phyloP scores from a whole-genome alignment of 106 monocot genomes.

The Cymbidium sinense region DNA sequence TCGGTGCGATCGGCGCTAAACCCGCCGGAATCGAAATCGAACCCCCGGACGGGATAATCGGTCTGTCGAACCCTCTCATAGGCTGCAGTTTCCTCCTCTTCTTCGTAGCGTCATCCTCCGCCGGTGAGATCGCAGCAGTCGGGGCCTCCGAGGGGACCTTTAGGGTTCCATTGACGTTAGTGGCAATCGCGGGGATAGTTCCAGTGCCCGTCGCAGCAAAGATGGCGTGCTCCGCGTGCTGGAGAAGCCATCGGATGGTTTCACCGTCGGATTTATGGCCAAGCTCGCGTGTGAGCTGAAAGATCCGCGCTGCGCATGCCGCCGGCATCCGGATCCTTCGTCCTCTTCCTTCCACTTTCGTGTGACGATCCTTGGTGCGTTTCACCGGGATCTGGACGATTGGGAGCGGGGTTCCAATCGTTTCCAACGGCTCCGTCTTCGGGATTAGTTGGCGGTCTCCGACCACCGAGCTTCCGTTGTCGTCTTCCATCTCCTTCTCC shows the following conservation, averaged over 20 bases:
- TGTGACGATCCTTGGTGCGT: conserved; percentile 31
- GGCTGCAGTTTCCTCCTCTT: conserved; percentile 27
- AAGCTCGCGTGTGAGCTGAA: conserved; percentile 33
- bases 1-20: conserved; percentile 16
- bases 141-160: conserved; percentile 24
- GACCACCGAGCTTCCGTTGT: not conserved
- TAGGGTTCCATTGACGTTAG: conserved; percentile 23
- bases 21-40: conserved; percentile 20
- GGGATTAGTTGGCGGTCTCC: conserved; percentile 13
- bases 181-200: conserved; percentile 29
- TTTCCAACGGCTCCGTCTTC: conserved; percentile 20
- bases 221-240: conserved; percentile 35
- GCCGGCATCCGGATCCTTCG: conserved; percentile 36
- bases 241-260: conserved; percentile 29
- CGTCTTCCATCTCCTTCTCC: not conserved
- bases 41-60: not conserved
- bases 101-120: not conserved
- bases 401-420: conserved; percentile 2
- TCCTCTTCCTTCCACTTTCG: conserved; percentile 33
- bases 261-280: conserved; percentile 33
- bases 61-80: not conserved
- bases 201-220: conserved; percentile 31
- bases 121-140: not conserved
- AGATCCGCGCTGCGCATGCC: conserved; percentile 32
- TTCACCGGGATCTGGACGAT: conserved; percentile 6